Conservation (phyloP, 225 moss, liverwort and hornwort species). For the Marchantia polymorpha region DNA sequence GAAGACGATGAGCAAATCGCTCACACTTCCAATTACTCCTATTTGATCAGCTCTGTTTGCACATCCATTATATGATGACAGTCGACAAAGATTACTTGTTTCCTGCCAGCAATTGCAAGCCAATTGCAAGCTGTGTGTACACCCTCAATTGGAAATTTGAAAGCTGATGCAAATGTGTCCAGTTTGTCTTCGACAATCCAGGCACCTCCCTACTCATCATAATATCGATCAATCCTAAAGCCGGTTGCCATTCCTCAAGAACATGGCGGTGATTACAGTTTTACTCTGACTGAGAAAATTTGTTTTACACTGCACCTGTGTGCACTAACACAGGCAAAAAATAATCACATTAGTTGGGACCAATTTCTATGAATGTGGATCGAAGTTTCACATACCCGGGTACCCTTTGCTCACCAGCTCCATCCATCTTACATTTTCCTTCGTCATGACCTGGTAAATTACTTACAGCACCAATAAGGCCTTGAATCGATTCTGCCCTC, state of each 20-base stretch:
- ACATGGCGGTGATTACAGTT: slow-evolving; percentile 21
- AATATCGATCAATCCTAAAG: slow-evolving; percentile 28
- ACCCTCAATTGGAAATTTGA: slow-evolving; percentile 4
- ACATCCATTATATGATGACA: not conserved
- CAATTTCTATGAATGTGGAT: slow-evolving; percentile 24
- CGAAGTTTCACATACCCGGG: slow-evolving; percentile 17
- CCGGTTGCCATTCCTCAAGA: slow-evolving; percentile 14
- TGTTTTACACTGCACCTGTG: slow-evolving; percentile 23
- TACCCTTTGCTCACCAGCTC: slow-evolving; percentile 19
- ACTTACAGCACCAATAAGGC: slow-evolving; percentile 19
- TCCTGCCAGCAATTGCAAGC: slow-evolving; percentile 16
- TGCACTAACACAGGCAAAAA: slow-evolving; percentile 19
- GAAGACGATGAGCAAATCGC: not conserved
- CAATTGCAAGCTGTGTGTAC: slow-evolving; percentile 15
- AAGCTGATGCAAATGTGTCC: slow-evolving; percentile 9
- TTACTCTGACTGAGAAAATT: slow-evolving; percentile 22
- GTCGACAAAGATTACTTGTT: not conserved
- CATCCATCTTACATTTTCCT: slow-evolving; percentile 13
- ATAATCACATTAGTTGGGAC: slow-evolving; percentile 19
- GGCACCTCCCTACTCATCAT: slow-evolving; percentile 23
- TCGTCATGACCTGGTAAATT: slow-evolving; percentile 13
- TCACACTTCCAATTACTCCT: not conserved
- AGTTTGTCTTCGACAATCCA: slow-evolving; percentile 20
- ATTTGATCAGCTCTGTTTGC: not conserved
- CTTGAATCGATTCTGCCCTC: slow-evolving; percentile 7